Percentiles rank a stretch among this genome's conserved stretches.
Evolutionary conservation across 2,329 filamentous ascomycete species (phyloP).

Genomic region (Nannizzia gypsea): DNA sequence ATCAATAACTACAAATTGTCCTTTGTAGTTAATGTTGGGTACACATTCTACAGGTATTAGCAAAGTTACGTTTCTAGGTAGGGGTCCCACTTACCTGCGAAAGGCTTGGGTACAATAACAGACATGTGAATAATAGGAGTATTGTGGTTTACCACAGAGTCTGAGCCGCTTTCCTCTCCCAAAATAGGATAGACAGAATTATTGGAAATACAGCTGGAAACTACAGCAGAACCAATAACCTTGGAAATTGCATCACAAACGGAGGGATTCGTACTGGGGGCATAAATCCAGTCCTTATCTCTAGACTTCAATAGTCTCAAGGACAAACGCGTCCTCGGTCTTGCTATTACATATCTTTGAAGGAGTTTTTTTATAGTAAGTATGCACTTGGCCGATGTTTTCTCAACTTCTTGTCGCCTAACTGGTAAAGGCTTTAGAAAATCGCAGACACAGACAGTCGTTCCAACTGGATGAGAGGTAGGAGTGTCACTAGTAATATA

Average conservation of each 20-base stretch:
- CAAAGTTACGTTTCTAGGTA: not conserved
- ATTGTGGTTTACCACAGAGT: not conserved
- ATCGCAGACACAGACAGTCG: constrained; percentile 45
- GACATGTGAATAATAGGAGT: not conserved
- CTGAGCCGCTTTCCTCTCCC: not conserved
- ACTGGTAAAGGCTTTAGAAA: constrained; percentile 51
- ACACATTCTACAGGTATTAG: constrained; percentile 22
- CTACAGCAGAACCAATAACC: constrained; percentile 43
- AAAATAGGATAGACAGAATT: not conserved
- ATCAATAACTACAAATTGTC: constrained; percentile 47
- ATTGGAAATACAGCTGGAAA: constrained; percentile 37
- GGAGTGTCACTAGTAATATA: constrained; percentile 1
- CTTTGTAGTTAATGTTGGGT: constrained; percentile 23
- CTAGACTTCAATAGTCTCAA: constrained; percentile 9
- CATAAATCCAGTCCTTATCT: constrained; percentile 17
- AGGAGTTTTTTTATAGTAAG: constrained; percentile 20
- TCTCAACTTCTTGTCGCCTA: constrained; percentile 44
- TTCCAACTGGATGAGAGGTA: constrained; percentile 48
- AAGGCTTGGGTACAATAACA: constrained; percentile 39
- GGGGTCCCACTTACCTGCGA: constrained; percentile 23
- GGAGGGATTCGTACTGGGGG: constrained; percentile 37
- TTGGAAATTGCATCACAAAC: constrained; percentile 46
- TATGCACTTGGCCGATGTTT: constrained; percentile 31
- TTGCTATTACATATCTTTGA: constrained; percentile 18
- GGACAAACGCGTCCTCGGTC: constrained; percentile 3